These are phyloP conservation scores for Yamadazyma kanchanaburiensis DNA, from an alignment of 1,139 yeast genomes.

Conservation along the genomic window DNA sequence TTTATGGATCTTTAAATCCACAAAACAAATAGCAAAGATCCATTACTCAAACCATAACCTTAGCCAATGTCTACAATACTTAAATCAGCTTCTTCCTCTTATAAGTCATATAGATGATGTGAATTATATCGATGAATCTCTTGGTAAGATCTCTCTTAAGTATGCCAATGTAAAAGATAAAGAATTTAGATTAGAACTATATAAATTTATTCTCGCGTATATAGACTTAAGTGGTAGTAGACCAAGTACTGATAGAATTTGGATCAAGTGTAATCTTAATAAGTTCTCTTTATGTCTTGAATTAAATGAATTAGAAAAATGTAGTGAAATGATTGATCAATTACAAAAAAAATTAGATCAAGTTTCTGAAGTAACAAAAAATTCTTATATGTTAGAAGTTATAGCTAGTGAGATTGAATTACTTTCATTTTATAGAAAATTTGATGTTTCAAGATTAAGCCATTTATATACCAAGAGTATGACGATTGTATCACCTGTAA, in stretches of 20 bases:
- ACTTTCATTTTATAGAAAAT: conserved; percentile 26
- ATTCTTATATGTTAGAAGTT: conserved; percentile 54
- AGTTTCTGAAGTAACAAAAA: conserved; percentile 42
- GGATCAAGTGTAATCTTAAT: conserved; percentile 54
- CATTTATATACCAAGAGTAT: conserved; percentile 48
- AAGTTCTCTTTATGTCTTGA: conserved; percentile 48
- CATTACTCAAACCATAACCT: conserved; percentile 31
- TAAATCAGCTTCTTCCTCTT: conserved; percentile 20
- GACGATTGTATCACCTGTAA: conserved; percentile 57
- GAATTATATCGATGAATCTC: conserved; percentile 60
- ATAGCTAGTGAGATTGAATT: conserved; percentile 65
- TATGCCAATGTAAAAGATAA: conserved; percentile 31
- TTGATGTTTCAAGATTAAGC: conserved; percentile 38
- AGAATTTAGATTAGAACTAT: conserved; percentile 23
- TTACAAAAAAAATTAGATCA: conserved; percentile 38
- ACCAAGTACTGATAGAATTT: conserved; percentile 47
- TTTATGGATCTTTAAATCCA: conserved; percentile 55
- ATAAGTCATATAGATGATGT: conserved; percentile 29
- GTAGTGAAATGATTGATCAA: conserved; percentile 35
- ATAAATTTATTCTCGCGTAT: conserved; percentile 25
- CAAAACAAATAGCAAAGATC: conserved; percentile 65
- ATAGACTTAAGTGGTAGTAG: conserved; percentile 14
- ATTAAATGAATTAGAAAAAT: conserved; percentile 29
- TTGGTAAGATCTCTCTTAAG: conserved; percentile 52
- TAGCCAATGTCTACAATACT: conserved; percentile 30